These are phyloP conservation scores for Talaromyces sp. DNA, from an alignment of 2,329 filamentous ascomycete genomes.

Conservation along the genomic window DNA sequence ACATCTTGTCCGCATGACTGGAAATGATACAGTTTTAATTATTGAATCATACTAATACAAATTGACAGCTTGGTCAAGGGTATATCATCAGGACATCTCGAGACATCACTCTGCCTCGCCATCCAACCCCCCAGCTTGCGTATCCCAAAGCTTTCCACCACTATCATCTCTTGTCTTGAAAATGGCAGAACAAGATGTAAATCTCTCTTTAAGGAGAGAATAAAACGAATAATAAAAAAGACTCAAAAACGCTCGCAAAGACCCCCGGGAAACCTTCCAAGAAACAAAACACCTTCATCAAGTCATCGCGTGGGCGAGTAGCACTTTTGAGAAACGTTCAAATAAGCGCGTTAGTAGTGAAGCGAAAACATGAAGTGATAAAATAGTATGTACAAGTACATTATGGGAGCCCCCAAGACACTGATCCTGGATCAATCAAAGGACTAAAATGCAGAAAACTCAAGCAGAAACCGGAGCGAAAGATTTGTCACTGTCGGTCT, in stretches of 20 bases:
- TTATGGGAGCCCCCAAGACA: neutral
- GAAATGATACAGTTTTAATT: slow-evolving; percentile 7
- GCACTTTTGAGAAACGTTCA: slow-evolving; percentile 15
- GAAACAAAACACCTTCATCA: slow-evolving; percentile 19
- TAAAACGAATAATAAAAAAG: neutral
- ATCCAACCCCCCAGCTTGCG: slow-evolving; percentile 7
- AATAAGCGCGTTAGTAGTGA: slow-evolving; percentile 7
- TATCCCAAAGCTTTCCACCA: slow-evolving; percentile 5
- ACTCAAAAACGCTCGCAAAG: slow-evolving; percentile 15
- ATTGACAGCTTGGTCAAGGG: slow-evolving; percentile 10
- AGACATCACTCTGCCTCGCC: neutral
- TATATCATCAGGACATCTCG: slow-evolving; percentile 6
- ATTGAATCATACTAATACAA: slow-evolving; percentile 14
- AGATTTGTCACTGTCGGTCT: too few relatives aligned
- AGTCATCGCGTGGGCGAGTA: slow-evolving; percentile 16
- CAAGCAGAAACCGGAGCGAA: neutral
- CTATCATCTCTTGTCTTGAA: neutral
- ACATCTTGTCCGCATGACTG: neutral
- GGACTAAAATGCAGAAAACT: neutral
- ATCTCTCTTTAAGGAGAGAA: neutral
- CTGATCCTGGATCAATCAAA: neutral
- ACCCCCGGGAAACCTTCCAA: slow-evolving; percentile 15
- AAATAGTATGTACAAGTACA: slow-evolving; percentile 5
- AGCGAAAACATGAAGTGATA: slow-evolving; percentile 11
- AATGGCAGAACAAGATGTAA: neutral